Evolutionary conservation across 2,329 filamentous ascomycete species (phyloP).

Genomic region (Fusarium proliferatum): DNA sequence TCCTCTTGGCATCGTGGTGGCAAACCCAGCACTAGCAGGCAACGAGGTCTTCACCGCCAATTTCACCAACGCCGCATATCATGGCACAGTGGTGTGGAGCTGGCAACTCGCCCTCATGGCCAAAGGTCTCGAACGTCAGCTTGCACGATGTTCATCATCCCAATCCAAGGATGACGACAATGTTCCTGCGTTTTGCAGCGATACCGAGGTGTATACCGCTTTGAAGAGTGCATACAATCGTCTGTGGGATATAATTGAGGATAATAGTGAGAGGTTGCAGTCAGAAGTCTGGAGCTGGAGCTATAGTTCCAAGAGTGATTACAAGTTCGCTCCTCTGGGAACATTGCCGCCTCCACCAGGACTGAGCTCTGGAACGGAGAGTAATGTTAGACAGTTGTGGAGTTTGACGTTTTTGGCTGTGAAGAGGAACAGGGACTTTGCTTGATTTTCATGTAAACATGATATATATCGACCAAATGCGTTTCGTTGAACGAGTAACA

Average conservation of each 20-base stretch:
- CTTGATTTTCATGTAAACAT: not conserved
- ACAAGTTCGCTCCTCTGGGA: conserved; percentile 39
- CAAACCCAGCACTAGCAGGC: conserved; percentile 69
- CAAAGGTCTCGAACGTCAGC: conserved; percentile 66
- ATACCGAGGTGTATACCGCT: conserved; percentile 56
- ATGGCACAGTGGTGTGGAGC: conserved; percentile 73
- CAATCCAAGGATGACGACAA: not conserved
- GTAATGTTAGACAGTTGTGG: conserved; percentile 37
- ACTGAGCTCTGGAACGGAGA: conserved; percentile 23
- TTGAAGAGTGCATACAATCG: conserved; percentile 65
- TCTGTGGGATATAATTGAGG: conserved; percentile 71
- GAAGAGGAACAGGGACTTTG: conserved; percentile 7
- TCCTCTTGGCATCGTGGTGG: conserved; percentile 66
- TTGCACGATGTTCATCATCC: conserved; percentile 59
- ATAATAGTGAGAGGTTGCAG: conserved; percentile 61
- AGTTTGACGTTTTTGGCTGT: conserved; percentile 36
- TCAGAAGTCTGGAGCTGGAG: conserved; percentile 73
- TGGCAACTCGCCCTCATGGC: conserved; percentile 76
- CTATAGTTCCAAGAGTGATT: conserved; percentile 49
- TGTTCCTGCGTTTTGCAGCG: conserved; percentile 61
- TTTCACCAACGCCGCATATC: conserved; percentile 67
- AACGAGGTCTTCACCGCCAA: conserved; percentile 59
- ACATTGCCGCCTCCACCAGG: conserved; percentile 32
- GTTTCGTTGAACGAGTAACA: rapidly evolving
- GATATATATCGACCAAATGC: rapidly evolving